A percentile compares a stretch with the other conserved stretches of the same genome.
Conservation (phyloP, 192 early-diverging fungal species). For the Gigaspora rosea region DNA sequence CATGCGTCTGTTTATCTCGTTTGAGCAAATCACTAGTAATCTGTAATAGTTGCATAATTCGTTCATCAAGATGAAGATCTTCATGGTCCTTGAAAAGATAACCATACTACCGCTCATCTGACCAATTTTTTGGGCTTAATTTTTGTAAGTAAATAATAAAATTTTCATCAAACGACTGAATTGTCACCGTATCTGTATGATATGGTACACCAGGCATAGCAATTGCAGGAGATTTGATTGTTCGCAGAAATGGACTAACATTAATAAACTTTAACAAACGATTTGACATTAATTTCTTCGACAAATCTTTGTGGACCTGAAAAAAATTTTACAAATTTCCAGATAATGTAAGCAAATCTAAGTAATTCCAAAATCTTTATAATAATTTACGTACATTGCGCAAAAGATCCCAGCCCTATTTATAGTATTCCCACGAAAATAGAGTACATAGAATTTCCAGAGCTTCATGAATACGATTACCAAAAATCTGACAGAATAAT, state of each 20-base stretch:
- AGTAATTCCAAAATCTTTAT: not conserved
- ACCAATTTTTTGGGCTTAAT: slow-evolving; percentile 89
- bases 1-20: slow-evolving; percentile 50
- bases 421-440: slow-evolving; percentile 42
- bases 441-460: slow-evolving; percentile 50
- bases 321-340: slow-evolving; percentile 8
- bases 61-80: slow-evolving; percentile 89
- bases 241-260: slow-evolving; percentile 62
- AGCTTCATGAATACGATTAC: slow-evolving; percentile 55
- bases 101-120: slow-evolving; percentile 58
- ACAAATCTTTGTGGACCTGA: slow-evolving; percentile 58
- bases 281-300: slow-evolving; percentile 54
- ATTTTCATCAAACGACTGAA: slow-evolving; percentile 54
- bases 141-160: slow-evolving; percentile 74
- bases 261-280: slow-evolving; percentile 56
- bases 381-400: slow-evolving; percentile 49
- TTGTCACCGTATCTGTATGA: slow-evolving; percentile 35
- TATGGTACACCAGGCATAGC: slow-evolving; percentile 52
- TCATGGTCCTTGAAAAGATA: slow-evolving; percentile 93
- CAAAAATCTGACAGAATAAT: slow-evolving; percentile 63
- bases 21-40: slow-evolving; percentile 63
- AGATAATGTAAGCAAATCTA: too few relatives aligned
- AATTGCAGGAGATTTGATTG: slow-evolving; percentile 47
- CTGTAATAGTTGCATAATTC: slow-evolving; percentile 79
- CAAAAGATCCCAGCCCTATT: slow-evolving; percentile 59